Conservation (phyloP, 1,139 yeast species). For the Hemisphaericaspora xylofermentans region DNA sequence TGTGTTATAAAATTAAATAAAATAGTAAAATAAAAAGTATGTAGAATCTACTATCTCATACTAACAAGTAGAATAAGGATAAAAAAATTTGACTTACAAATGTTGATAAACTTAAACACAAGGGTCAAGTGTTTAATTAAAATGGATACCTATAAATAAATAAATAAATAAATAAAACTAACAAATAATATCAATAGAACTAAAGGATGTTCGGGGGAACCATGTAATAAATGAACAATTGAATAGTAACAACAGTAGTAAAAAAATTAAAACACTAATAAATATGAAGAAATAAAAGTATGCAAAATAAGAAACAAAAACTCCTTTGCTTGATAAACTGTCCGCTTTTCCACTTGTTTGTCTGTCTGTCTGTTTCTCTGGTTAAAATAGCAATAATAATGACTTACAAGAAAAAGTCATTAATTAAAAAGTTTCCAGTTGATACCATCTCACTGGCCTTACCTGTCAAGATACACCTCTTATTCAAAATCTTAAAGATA, state of each 20-base stretch:
- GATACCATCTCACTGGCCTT: slow-evolving; percentile 58
- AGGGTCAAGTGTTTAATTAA: no score
- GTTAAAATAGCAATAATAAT: not conserved
- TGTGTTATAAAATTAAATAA: no score
- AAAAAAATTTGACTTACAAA: no score
- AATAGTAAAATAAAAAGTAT: no score
- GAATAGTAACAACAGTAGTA: no score
- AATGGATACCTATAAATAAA: no score
- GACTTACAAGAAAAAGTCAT: slow-evolving; percentile 47
- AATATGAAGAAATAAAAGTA: slow-evolving; percentile 1
- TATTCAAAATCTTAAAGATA: slow-evolving; percentile 38
- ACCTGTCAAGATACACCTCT: slow-evolving; percentile 48
- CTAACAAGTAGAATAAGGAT: no score
- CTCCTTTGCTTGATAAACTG: not conserved
- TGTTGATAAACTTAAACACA: no score
- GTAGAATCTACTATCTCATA: no score
- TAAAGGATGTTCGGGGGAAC: no score
- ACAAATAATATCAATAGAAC: not conserved
- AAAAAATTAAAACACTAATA: not conserved
- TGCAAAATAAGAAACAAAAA: not conserved
- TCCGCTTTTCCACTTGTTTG: not conserved
- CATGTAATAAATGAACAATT: no score
- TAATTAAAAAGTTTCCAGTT: slow-evolving; percentile 46
- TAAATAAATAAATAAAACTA: no score
- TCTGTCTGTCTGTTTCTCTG: not conserved